Percentiles rank a stretch among this genome's conserved stretches.
Evolutionary conservation across 2,329 filamentous ascomycete species (phyloP).

Genomic region (Neoascochyta sp.): DNA sequence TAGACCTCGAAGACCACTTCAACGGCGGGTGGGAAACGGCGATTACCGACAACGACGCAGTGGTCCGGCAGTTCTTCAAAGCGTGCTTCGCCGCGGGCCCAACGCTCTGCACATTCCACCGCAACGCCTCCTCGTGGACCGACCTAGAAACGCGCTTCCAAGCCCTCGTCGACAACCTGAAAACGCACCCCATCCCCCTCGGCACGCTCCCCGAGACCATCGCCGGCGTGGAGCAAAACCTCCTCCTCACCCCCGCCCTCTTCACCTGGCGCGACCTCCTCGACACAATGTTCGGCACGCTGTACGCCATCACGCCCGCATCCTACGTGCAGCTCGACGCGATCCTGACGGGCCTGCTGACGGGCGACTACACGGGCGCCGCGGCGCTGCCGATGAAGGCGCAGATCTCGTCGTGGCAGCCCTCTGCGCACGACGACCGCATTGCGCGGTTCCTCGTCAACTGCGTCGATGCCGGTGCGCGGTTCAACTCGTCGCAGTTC

Average conservation of each 20-base stretch:
- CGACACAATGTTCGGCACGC: slow-evolving; percentile 2
- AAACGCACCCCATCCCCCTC: slow-evolving; percentile 6
- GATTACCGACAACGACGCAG: slow-evolving; percentile 53
- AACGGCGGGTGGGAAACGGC: slow-evolving; percentile 30
- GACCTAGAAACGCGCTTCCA: slow-evolving; percentile 13
- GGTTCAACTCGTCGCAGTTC: slow-evolving; percentile 10
- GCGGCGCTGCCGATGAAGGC: slow-evolving; percentile 1
- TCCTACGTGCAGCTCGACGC: slow-evolving; percentile 1
- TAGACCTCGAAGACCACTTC: slow-evolving; percentile 48
- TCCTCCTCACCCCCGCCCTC: slow-evolving; percentile 3
- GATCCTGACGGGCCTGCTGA: slow-evolving; percentile 9
- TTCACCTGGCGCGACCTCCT: slow-evolving; percentile 12
- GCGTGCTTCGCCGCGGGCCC: slow-evolving; percentile 52
- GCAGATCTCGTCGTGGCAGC: slow-evolving; percentile 1
- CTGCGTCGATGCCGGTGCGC: slow-evolving; percentile 12
- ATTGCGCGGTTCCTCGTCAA: slow-evolving; percentile 7
- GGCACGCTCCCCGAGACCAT: slow-evolving; percentile 1
- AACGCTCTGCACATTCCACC: slow-evolving; percentile 11
- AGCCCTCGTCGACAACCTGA: slow-evolving; percentile 7
- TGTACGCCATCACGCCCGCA: slow-evolving; percentile 2
- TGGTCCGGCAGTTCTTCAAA: slow-evolving; percentile 52
- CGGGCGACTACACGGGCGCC: slow-evolving; percentile 2
- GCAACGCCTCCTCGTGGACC: slow-evolving; percentile 11
- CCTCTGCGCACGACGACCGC: slow-evolving; percentile 4
- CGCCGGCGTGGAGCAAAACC: not conserved